Evolutionary conservation across 495 filamentous ascomycete species (phyloP).

Genomic region (Opeltia flavorubescens): DNA sequence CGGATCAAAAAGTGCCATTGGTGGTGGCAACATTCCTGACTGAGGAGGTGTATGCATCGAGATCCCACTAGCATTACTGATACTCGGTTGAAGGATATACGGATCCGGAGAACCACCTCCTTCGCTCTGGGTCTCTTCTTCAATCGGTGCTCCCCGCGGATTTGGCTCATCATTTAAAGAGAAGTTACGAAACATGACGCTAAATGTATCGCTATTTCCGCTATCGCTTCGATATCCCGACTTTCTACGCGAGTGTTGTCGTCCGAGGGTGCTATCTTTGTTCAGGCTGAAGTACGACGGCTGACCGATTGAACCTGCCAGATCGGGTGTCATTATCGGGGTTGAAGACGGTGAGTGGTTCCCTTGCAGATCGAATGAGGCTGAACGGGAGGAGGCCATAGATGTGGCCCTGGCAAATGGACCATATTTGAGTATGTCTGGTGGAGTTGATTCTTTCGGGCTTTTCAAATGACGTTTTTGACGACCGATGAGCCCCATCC

Average conservation of each 20-base stretch:
- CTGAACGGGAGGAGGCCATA: conserved; percentile 83
- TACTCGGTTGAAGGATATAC: conserved; percentile 44
- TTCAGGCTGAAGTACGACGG: conserved; percentile 87
- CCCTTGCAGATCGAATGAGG: conserved; percentile 83
- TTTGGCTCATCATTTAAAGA: conserved; percentile 56
- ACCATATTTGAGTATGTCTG: conserved; percentile 77
- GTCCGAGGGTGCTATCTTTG: conserved; percentile 46
- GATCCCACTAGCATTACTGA: conserved; percentile 37
- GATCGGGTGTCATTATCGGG: conserved; percentile 77
- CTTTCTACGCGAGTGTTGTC: conserved; percentile 63
- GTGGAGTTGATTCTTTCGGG: conserved; percentile 61
- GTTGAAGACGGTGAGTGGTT: conserved; percentile 67
- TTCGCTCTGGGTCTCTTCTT: conserved; percentile 59
- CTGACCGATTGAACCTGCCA: conserved; percentile 47
- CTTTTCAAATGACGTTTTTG: conserved; percentile 85
- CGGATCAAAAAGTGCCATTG: conserved; percentile 92
- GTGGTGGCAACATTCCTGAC: conserved; percentile 74
- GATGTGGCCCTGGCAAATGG: conserved; percentile 78
- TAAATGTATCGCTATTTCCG: conserved; percentile 70
- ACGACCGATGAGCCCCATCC: conserved; percentile 92
- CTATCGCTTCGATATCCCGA: conserved; percentile 89
- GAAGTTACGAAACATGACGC: conserved; percentile 71
- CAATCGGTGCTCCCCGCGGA: conserved; percentile 36
- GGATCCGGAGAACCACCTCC: conserved; percentile 57
- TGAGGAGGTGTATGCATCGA: conserved; percentile 47